Base-by-base conservation (phyloP, 257 asterid species). In the Capsicum baccatum region DNA sequence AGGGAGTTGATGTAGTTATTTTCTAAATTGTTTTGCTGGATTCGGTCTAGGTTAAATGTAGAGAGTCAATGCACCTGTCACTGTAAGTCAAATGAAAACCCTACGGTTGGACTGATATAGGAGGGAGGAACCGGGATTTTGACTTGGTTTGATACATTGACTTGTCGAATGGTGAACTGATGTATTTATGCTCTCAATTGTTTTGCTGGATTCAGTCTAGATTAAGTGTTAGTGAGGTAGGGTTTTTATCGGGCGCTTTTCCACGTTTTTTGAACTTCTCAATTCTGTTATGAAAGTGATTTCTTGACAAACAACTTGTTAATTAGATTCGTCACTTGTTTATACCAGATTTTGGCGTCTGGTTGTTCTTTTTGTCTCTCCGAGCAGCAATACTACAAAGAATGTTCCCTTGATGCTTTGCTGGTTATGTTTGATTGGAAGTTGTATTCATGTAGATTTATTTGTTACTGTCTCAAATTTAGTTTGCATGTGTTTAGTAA, bases 61-160 rank as follows among this genome's bases (percentile, higher is more conserved):
- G 88, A 89, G 98, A 66, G 99, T 95, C 8, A 98, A 94, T 62
- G 98, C 97, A 21, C 99, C 98, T 3, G 97, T 95, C 60, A 93
- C 97, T 42, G 98, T 93, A 76, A 85, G 91, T 63, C 21, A 3
- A 54, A 52, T 14, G 26, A 26, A 52, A 76, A 52, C 81, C 3
- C 12, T 76, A 26, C 16, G 21, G 47, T 48, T 2, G 56, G 59
- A 3, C 12, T 19, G 59, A 19, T 48, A 44, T 71, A 71, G 16
- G 39, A 44, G 57, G 7, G 3, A 4, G 17, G 80, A 44, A 6
- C 0, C 3, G 56, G 4, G 9, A 3, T 48, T 73, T 48, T 48
- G 12, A 47, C 44, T 6, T 70, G 79, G 2, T 0, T 44, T 56
- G 44, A 9, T 70, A 17, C 15, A 39, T 48, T 70, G 56, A 47